These are phyloP conservation scores for Xylariaceae sp. DNA, from an alignment of 2,329 filamentous ascomycete species.

Conservation along the genomic window DNA sequence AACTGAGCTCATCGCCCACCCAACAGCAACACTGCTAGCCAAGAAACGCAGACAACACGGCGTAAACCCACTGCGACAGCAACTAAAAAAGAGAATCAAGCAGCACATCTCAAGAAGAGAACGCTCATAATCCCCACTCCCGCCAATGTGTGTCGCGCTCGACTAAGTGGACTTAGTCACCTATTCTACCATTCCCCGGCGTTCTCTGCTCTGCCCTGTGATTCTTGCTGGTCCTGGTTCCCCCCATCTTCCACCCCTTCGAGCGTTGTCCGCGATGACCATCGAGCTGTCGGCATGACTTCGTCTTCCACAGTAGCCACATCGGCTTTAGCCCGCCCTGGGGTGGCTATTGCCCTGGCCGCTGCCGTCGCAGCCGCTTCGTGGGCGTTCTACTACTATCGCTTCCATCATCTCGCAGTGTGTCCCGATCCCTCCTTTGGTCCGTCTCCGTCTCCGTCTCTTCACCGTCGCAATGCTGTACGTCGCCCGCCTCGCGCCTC, in stretches of 20 bases:
- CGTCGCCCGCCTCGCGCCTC: slow-evolving; percentile 44
- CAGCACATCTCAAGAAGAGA: not conserved
- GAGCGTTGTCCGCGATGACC: slow-evolving; percentile 27
- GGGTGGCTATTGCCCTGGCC: slow-evolving; percentile 50
- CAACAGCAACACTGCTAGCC: too few species aligned
- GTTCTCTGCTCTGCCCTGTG: not conserved
- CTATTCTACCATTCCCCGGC: not conserved
- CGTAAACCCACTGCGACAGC: not conserved
- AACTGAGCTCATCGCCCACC: too few species aligned
- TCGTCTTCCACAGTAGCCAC: slow-evolving; percentile 43
- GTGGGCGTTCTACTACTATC: slow-evolving; percentile 55
- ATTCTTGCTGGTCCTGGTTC: not conserved
- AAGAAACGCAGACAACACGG: too few species aligned
- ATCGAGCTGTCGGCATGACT: slow-evolving; percentile 38
- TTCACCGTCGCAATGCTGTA: slow-evolving; percentile 64
- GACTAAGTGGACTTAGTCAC: not conserved
- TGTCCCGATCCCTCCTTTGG: slow-evolving; percentile 4
- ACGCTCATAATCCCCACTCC: too few species aligned
- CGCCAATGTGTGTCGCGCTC: not conserved
- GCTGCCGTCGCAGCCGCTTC: slow-evolving; percentile 53
- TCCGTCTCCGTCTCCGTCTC: slow-evolving; percentile 30
- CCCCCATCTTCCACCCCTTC: not conserved
- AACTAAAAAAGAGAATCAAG: not conserved
- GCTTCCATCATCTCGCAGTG: slow-evolving; percentile 29
- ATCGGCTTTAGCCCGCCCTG: slow-evolving; percentile 51